Conservation (phyloP, 1,284 basidiomycete species). For the Ustilago nuda region DNA sequence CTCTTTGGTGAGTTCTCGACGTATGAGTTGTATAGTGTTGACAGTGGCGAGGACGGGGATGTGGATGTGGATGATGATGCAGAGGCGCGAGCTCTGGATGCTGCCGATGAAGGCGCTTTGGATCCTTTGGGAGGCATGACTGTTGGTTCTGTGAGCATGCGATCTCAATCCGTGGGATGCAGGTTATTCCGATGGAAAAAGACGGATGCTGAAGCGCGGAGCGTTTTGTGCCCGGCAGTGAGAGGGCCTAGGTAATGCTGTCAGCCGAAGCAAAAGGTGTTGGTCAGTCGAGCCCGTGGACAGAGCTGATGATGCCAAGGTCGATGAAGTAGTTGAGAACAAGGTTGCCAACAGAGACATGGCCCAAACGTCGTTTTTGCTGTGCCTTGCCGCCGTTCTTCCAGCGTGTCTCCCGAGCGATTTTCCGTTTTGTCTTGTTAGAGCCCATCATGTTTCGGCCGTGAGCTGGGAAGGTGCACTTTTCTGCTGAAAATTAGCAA, state of each 20-base stretch:
- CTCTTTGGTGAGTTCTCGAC: constrained; percentile 80
- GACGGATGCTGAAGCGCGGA: neutral
- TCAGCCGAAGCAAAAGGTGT: neutral
- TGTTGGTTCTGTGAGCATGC: neutral
- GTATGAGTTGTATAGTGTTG: constrained; percentile 80
- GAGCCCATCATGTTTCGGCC: constrained; percentile 18
- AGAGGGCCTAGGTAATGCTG: neutral
- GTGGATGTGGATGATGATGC: constrained; percentile 17
- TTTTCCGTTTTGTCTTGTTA: constrained; percentile 9
- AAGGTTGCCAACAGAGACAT: constrained; percentile 1
- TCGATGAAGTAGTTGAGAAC: neutral
- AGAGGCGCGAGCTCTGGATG: constrained; percentile 23
- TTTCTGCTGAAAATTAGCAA: too few species aligned
- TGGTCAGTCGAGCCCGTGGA: neutral
- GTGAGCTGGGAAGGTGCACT: constrained; percentile 6
- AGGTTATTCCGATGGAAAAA: neutral
- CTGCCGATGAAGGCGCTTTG: constrained; percentile 22
- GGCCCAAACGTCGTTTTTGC: constrained; percentile 33
- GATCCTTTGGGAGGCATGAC: constrained; percentile 43
- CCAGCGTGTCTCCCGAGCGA: constrained; percentile 21
- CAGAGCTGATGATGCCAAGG: neutral
- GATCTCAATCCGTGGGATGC: neutral
- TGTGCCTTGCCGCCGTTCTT: constrained; percentile 6
- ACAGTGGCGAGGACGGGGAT: constrained; percentile 26
- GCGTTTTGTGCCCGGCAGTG: neutral